Evolutionary conservation across 805 yeast genomes (phyloP), one percentile per base, ranked within the genome.

Genomic region (Citeromyces matritensis): DNA sequence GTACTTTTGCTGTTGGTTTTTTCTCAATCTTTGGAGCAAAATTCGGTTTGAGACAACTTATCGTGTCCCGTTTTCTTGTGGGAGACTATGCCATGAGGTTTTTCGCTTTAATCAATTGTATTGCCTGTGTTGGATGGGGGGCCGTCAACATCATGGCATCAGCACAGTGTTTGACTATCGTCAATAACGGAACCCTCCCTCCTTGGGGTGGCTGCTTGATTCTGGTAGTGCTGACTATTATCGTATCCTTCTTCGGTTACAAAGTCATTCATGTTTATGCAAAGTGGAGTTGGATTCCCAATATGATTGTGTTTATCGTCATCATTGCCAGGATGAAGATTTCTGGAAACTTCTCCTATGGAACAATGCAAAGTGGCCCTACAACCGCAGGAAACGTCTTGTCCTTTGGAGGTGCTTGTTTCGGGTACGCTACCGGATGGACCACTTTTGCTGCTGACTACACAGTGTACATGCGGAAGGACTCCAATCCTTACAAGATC

Each of bases 91-190:
- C 79, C 30, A 75, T 80, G 56, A 69, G 94, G 51, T 63, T 84
- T 35, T 78, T 83, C 46, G 76, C 93, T 7, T 52, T 77, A 29
- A 62, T 86, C 49, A 84, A 85, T 49, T 68, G 74, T 45, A 53
- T 86, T 39, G 86, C 94, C 17, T 82, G 94, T 67, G 71, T 85
- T 34, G 95, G 96, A 44, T 86, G 96, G 96, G 81, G 91, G 55
- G 83, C 94, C 7, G 88, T 84, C 30, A 86, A 86, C 56, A 82
- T 81, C 38, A 80, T 85, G 70, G 79, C 85, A 21, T 73, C 91
- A 24, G 94, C 95, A 15, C 91, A 83, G 53, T 58, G 85, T 39
- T 60, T 85, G 37, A 73, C 77, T 55, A 71, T 79, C 48, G 77
- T 86, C 37, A 83, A 83, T 60, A 58, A 53, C 38, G 59, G 58